phyloP scores from a whole-genome alignment of 495 filamentous ascomycete species.

The Letharia lupina region DNA sequence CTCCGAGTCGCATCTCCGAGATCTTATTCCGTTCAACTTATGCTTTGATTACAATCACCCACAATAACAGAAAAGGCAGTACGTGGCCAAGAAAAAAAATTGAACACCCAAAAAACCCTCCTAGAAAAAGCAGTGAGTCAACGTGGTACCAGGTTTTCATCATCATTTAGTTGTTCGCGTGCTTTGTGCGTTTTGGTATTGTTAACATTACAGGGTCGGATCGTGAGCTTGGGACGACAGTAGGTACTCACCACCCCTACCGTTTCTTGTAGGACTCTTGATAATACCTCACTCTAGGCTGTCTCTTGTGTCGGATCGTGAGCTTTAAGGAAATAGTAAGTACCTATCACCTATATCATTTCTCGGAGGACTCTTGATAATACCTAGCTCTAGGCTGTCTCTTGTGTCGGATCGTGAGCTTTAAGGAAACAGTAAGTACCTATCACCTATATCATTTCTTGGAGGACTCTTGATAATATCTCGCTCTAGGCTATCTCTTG shows the following conservation, averaged over 20 bases:
- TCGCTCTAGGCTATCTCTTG: no score
- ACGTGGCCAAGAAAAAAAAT: neutral
- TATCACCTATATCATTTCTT: no score
- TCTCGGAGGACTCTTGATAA: neutral
- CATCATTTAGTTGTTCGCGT: neutral
- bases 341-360: no score
- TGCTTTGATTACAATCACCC: slow-evolving; percentile 1
- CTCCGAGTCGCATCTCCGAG: neutral
- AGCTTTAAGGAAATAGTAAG: no score
- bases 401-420: no score
- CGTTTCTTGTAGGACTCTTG: neutral
- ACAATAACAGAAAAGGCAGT: neutral
- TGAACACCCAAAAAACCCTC: neutral
- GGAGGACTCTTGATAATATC: no score
- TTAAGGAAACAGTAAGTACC: no score
- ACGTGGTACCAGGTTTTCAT: neutral
- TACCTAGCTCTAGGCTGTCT: neutral
- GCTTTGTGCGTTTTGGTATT: neutral
- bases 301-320: no score
- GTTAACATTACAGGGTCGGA: neutral
- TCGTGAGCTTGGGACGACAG: neutral
- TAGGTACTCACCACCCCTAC: neutral
- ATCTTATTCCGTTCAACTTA: neutral
- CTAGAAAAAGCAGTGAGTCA: neutral
- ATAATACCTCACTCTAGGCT: no score